Conservation (phyloP, 1,139 yeast genomes). For the Pichia sp. region DNA sequence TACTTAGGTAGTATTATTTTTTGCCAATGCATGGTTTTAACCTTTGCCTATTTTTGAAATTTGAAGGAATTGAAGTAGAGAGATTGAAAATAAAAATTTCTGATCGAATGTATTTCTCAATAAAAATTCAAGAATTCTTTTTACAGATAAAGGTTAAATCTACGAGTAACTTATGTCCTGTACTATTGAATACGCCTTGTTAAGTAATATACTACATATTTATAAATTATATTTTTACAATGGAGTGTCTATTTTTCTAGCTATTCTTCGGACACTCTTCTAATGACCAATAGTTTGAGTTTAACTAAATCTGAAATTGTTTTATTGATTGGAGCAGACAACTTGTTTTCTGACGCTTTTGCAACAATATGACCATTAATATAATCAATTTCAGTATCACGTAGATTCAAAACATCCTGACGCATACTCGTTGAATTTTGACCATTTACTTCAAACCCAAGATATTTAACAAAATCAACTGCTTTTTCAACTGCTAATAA, state of each 20-base stretch:
- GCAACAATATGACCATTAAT: slow-evolving; percentile 70
- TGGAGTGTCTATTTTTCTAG: neutral
- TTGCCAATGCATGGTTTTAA: slow-evolving; percentile 8
- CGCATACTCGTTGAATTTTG: slow-evolving; percentile 83
- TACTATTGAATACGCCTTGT: neutral
- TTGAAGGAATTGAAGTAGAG: neutral
- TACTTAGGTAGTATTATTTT: slow-evolving; percentile 14
- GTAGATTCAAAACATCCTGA: slow-evolving; percentile 59
- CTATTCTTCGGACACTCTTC: slow-evolving; percentile 8
- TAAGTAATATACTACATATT: neutral
- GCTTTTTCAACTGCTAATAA: slow-evolving; percentile 28
- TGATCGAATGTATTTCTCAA: neutral
- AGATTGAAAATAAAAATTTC: neutral
- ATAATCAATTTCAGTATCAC: slow-evolving; percentile 69
- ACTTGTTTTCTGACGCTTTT: slow-evolving; percentile 42
- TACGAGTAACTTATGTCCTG: neutral
- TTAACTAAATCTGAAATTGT: slow-evolving; percentile 44
- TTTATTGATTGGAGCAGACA: slow-evolving; percentile 43
- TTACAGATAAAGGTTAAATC: neutral
- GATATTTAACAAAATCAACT: slow-evolving; percentile 20
- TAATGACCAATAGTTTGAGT: slow-evolving; percentile 31
- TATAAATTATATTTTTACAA: neutral
- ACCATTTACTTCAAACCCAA: slow-evolving; percentile 29
- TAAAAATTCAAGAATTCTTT: too few species aligned
- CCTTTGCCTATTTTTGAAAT: too few species aligned